Conservation (phyloP, 1,139 yeast species). For the Candida sanyaensis region DNA sequence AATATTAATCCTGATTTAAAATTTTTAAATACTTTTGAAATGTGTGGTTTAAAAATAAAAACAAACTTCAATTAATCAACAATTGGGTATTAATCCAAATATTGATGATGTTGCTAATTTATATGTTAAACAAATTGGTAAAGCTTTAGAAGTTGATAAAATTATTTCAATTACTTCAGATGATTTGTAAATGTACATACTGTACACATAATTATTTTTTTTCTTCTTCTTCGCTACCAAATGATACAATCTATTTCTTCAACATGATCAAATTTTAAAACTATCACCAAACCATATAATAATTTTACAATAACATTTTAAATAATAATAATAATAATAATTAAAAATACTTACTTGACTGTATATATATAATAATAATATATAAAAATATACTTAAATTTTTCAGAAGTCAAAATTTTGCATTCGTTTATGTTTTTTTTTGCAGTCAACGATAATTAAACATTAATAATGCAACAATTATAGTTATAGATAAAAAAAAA, state of each 20-base stretch:
- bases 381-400: neutral
- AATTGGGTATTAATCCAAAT: slow-evolving; percentile 19
- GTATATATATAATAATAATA: neutral
- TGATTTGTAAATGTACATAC: slow-evolving; percentile 19
- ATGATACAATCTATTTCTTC: too few relatives aligned
- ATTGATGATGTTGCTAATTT: slow-evolving; percentile 50
- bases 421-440: too few relatives aligned
- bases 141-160: slow-evolving; percentile 42
- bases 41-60: slow-evolving; percentile 80
- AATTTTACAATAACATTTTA: neutral
- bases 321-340: neutral
- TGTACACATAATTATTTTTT: too few relatives aligned
- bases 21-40: slow-evolving; percentile 68
- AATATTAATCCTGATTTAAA: slow-evolving; percentile 75
- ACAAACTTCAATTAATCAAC: slow-evolving; percentile 37
- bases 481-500: neutral
- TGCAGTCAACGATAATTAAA: neutral
- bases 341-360: neutral
- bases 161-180: slow-evolving; percentile 47
- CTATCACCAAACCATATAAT: neutral
- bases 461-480: slow-evolving; percentile 1
- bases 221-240: too few relatives aligned
- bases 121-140: slow-evolving; percentile 56
- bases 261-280: neutral
- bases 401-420: too few relatives aligned